Conservation (phyloP, 208 protist genomes). For the Acanthamoeba healyi region DNA sequence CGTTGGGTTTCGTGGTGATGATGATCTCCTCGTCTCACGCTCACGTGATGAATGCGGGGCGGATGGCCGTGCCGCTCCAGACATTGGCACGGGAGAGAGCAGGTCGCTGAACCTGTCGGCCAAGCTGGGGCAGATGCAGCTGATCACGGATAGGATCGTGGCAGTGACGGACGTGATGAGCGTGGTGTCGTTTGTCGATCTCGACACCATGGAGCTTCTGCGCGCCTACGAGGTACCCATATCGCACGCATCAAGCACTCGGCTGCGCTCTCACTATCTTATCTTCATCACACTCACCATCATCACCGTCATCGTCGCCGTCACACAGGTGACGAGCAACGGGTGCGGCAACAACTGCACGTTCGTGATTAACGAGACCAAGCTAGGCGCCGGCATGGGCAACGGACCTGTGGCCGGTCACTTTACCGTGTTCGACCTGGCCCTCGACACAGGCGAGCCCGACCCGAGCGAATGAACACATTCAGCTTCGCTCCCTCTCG, state of each 20-base stretch:
- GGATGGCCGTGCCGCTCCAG: too few species aligned
- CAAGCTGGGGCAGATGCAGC: neutral
- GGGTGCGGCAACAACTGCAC: conserved; percentile 35
- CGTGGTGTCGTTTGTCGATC: neutral
- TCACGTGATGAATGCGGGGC: too few species aligned
- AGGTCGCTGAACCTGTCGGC: neutral
- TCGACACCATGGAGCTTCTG: neutral
- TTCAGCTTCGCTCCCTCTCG: too few species aligned
- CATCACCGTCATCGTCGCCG: too few species aligned
- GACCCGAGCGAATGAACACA: too few species aligned
- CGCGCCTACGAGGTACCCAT: conserved; percentile 2
- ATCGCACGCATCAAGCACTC: too few species aligned
- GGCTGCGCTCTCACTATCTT: too few species aligned
- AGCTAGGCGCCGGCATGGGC: conserved; percentile 12
- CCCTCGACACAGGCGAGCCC: too few species aligned
- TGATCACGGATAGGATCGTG: neutral
- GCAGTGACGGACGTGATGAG: conserved; percentile 19
- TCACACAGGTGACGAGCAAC: neutral
- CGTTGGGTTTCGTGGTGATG: too few species aligned
- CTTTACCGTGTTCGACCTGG: conserved; percentile 21
- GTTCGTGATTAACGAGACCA: conserved; percentile 25
- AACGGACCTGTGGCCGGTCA: neutral
- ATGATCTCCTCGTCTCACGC: neutral
- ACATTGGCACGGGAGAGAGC: neutral
- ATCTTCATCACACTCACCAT: too few species aligned